phyloP scores from a whole-genome alignment of 345 rosid genomes.

The Eucalyptus tenuipes region DNA sequence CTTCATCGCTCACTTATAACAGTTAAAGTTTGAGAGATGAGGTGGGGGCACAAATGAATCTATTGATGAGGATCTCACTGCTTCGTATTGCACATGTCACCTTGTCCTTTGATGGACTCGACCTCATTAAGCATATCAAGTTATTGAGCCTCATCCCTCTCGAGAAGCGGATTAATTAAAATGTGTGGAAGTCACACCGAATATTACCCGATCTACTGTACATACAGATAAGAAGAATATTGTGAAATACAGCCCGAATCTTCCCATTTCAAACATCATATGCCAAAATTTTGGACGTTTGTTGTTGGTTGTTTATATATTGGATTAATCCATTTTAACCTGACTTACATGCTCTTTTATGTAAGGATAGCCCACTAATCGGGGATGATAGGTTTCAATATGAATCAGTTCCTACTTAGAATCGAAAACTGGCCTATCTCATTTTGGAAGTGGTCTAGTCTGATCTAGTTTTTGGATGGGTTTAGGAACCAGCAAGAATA shows the following conservation, averaged over 20 bases:
- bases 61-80: not conserved
- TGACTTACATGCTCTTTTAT: not conserved
- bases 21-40: not conserved
- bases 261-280: not conserved
- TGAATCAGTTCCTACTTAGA: accelerated
- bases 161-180: not conserved
- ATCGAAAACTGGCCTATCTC: not conserved
- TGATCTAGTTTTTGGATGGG: too few relatives aligned
- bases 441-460: too few relatives aligned
- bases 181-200: not conserved
- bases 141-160: not conserved
- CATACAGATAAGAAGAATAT: accelerated
- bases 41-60: not conserved
- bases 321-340: not conserved
- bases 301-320: not conserved
- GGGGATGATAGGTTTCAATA: too few relatives aligned
- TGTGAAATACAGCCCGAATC: not conserved
- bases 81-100: not conserved
- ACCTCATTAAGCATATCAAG: not conserved
- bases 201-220: not conserved
- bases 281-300: not conserved
- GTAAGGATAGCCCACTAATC: too few relatives aligned
- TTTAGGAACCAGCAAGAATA: too few relatives aligned
- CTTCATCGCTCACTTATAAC: not conserved
- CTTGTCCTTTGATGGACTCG: not conserved